These are phyloP conservation scores for Allium sativum DNA, from an alignment of 106 monocot species.

Conservation along the genomic window DNA sequence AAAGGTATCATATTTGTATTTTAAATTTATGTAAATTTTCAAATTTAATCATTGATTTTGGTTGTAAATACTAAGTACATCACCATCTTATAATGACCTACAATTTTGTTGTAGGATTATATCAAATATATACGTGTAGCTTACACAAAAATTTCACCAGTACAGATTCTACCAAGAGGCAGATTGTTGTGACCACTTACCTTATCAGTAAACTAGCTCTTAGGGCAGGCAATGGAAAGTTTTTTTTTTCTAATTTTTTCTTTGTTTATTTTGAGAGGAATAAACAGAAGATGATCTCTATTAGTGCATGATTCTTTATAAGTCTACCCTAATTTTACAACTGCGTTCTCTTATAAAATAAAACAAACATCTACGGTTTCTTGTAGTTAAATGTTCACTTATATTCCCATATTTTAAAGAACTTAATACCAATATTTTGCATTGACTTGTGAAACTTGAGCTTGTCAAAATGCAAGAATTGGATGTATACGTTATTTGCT, in stretches of 20 bases:
- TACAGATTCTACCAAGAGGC: constrained; percentile 65
- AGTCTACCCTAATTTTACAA: not conserved
- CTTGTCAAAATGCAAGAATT: no score
- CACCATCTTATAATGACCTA: not conserved
- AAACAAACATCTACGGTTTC: not conserved
- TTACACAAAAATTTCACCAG: constrained; percentile 74
- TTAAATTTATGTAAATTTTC: no score
- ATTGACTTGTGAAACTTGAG: no score
- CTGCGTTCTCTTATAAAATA: not conserved
- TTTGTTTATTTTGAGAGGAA: not conserved
- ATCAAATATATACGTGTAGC: constrained; percentile 60
- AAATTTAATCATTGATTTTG: not conserved
- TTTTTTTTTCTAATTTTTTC: constrained; percentile 13
- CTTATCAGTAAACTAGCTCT: constrained; percentile 64
- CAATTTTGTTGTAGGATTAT: constrained; percentile 45
- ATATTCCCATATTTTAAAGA: not conserved
- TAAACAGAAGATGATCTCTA: no score
- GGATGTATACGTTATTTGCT: no score
- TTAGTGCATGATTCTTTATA: no score
- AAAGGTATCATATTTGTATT: constrained; percentile 39
- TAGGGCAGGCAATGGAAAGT: constrained; percentile 91
- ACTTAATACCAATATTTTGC: no score
- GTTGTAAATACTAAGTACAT: not conserved
- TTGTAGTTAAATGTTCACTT: not conserved
- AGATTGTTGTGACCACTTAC: constrained; percentile 86